These are phyloP conservation scores for Alternaria novae-zelandiae DNA, from an alignment of 2,329 filamentous ascomycete genomes.

Conservation along the genomic window DNA sequence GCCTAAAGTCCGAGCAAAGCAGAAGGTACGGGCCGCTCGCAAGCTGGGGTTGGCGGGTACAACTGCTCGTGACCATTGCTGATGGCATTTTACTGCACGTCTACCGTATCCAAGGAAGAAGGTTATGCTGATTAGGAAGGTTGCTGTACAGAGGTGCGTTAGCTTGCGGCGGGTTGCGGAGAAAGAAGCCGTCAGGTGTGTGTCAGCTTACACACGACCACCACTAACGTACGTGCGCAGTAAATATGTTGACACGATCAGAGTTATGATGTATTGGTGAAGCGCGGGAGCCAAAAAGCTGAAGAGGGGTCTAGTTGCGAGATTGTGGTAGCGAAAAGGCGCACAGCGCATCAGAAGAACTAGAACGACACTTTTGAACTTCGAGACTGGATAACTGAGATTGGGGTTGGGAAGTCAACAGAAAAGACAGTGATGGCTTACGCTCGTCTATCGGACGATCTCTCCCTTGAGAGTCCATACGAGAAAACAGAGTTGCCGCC, in stretches of 20 bases:
- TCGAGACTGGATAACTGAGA: not conserved
- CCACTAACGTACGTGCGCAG: not conserved
- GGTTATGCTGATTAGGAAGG: not conserved
- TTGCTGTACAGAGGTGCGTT: not conserved
- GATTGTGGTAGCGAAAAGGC: not conserved
- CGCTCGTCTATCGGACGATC: not conserved
- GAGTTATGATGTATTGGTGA: not conserved
- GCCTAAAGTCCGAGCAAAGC: not conserved
- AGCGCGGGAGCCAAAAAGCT: not conserved
- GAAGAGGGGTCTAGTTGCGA: not conserved
- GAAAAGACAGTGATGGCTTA: not conserved
- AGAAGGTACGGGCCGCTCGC: not conserved
- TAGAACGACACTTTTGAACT: not conserved
- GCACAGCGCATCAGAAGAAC: not conserved
- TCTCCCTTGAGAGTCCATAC: not conserved
- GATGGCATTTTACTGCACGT: not conserved
- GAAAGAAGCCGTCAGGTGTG: not conserved
- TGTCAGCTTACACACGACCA: not conserved
- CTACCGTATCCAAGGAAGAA: not conserved
- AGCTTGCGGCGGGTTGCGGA: not conserved
- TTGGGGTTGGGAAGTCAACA: not conserved
- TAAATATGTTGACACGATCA: not conserved
- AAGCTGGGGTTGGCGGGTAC: not conserved
- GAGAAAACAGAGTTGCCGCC: not conserved
- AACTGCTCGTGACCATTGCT: not conserved